phyloP scores from a whole-genome alignment of 2,329 filamentous ascomycete species.

The Diplodia intermedia region DNA sequence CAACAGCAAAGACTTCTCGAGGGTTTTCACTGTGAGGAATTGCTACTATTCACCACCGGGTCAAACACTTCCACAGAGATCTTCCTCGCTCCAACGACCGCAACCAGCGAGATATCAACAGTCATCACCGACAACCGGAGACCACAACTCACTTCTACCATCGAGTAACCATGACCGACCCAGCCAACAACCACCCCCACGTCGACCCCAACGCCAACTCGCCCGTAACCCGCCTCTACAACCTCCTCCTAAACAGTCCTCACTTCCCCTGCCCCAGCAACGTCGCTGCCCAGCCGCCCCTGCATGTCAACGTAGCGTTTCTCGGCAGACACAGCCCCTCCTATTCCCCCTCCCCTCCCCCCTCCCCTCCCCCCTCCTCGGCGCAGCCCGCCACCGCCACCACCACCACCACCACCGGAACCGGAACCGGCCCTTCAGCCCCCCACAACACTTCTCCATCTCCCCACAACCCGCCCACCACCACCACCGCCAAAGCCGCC shows the following conservation, averaged over 20 bases:
- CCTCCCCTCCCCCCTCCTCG: no score
- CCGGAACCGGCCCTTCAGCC: no score
- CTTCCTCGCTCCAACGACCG: neutral
- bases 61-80: neutral
- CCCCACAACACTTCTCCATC: no score
- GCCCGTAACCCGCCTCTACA: neutral
- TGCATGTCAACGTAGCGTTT: no score
- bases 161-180: neutral
- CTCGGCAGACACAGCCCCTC: no score
- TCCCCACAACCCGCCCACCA: no score
- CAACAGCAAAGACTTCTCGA: neutral
- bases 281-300: no score
- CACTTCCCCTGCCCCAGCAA: neutral
- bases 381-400: no score
- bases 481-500: no score
- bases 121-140: neutral
- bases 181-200: neutral
- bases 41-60: neutral
- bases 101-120: neutral
- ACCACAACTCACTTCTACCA: no score
- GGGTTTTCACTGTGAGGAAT: neutral
- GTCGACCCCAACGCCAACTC: slow-evolving; percentile 2
- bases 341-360: no score
- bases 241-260: neutral
- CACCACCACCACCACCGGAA: no score